Percentiles rank a stretch among this genome's conserved stretches.
Evolutionary conservation across 164 flowering plant genomes (phyloP).

Genomic region (Tinospora cordifolia): DNA sequence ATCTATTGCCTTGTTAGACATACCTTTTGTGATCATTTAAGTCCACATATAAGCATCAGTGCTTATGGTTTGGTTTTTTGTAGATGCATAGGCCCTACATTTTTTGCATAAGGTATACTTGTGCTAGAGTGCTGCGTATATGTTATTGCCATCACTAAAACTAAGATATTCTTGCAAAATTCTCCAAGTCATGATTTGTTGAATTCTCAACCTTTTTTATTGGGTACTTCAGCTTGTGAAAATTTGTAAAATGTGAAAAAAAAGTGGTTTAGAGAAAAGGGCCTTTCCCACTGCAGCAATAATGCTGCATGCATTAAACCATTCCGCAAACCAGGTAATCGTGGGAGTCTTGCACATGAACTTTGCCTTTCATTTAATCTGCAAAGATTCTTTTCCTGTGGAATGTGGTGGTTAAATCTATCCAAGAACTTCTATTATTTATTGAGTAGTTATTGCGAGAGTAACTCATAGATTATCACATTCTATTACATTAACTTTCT

Average conservation of each 20-base stretch:
- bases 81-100: neutral
- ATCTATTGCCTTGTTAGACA: neutral
- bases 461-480: neutral
- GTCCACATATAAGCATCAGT: neutral
- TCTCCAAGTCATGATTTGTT: neutral
- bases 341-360: neutral
- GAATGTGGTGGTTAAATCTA: neutral
- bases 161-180: too few species aligned
- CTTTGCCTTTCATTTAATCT: neutral
- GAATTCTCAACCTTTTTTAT: neutral
- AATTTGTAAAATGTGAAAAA: too few species aligned
- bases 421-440: constrained; percentile 5
- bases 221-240: neutral
- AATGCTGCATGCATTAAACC: neutral
- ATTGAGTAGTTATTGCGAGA: neutral
- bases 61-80: neutral
- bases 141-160: too few species aligned
- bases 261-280: too few species aligned
- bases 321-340: too few species aligned
- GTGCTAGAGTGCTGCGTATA: neutral
- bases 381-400: neutral
- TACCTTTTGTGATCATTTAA: neutral
- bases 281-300: neutral
- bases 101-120: neutral
- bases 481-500: neutral